phyloP scores from a whole-genome alignment of 2,329 filamentous ascomycete species.

The Colletotrichum cereale region DNA sequence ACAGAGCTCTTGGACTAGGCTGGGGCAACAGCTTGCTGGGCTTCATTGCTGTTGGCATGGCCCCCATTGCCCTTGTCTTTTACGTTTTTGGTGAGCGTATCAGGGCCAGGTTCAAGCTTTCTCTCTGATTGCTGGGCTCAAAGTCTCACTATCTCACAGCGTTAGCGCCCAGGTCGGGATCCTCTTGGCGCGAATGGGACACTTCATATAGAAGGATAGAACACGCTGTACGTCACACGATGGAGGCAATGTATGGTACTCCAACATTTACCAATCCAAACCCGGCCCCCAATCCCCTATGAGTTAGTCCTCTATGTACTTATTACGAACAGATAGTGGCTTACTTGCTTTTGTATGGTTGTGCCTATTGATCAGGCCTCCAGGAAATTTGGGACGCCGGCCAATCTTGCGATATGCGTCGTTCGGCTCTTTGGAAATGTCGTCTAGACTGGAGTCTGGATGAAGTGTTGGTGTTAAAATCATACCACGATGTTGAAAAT shows the following conservation, averaged over 20 bases:
- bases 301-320: too few relatives aligned
- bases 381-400: too few relatives aligned
- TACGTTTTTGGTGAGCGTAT: conserved; percentile 53
- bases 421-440: too few relatives aligned
- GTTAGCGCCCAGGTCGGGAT: neutral
- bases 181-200: neutral
- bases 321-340: too few relatives aligned
- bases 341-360: neutral
- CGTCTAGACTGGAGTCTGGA: too few relatives aligned
- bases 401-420: too few relatives aligned
- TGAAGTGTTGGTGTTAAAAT: too few relatives aligned
- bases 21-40: conserved; percentile 58
- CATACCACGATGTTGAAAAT: too few relatives aligned
- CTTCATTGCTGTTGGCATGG: conserved; percentile 53
- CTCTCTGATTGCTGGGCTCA: neutral
- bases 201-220: neutral
- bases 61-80: conserved; percentile 55
- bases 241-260: neutral
- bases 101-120: conserved; percentile 43
- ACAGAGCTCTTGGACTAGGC: conserved; percentile 53
- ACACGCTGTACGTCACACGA: neutral
- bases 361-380: too few relatives aligned
- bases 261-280: too few relatives aligned
- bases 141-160: neutral
- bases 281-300: too few relatives aligned